Evolutionary conservation across 306 rosid genomes (phyloP).

Genomic region (Ormosia emarginata): DNA sequence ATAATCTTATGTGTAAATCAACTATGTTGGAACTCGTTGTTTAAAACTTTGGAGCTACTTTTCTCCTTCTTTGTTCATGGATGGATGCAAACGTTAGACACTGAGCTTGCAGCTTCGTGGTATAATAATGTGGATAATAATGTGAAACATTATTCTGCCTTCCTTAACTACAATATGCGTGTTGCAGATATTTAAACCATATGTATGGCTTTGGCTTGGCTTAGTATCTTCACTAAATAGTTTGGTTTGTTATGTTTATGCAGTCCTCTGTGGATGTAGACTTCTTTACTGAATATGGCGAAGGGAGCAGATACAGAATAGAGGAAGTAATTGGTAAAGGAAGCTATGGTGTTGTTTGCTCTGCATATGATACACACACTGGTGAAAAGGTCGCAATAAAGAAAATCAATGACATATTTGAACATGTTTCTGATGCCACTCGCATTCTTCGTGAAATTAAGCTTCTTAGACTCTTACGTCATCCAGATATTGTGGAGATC

Average conservation of each 20-base stretch:
- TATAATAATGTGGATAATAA: background rate
- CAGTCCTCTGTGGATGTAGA: conserved; percentile 89
- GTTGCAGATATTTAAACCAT: background rate
- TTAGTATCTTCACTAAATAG: conserved; percentile 18
- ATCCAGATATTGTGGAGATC: conserved; percentile 98
- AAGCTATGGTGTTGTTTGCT: conserved; percentile 98
- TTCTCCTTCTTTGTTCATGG: background rate
- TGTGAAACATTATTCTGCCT: background rate
- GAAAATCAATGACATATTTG: conserved; percentile 97
- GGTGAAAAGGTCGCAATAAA: conserved; percentile 97
- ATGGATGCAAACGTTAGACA: background rate
- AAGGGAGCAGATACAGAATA: conserved; percentile 93
- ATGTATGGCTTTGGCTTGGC: background rate
- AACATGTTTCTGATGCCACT: conserved; percentile 97
- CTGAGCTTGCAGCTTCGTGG: background rate
- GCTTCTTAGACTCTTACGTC: conserved; percentile 92
- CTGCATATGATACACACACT: conserved; percentile 86
- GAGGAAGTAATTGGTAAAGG: conserved; percentile 99
- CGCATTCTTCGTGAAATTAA: conserved; percentile 99
- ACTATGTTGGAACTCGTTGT: background rate
- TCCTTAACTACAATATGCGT: background rate
- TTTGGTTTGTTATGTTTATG: conserved; percentile 30
- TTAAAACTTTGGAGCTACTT: background rate
- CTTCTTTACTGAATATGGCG: conserved; percentile 98
- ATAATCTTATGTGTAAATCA: background rate